Conservation (phyloP, 345 rosid species). For the Citrus hindsii region DNA sequence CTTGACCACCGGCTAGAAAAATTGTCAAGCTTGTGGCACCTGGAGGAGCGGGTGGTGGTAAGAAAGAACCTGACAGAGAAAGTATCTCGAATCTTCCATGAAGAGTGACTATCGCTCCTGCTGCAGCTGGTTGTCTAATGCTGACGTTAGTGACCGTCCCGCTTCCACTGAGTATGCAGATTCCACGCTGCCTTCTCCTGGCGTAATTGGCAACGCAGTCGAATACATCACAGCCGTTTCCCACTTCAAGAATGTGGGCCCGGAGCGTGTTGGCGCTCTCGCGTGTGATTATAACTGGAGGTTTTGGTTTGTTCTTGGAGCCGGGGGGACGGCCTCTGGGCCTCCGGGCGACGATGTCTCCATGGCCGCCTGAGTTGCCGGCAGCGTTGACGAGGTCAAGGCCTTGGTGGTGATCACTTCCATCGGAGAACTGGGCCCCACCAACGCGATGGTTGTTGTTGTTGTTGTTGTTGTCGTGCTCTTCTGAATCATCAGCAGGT, state of each 20-base stretch:
- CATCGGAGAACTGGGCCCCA: slow-evolving; percentile 34
- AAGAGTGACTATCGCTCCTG: slow-evolving; percentile 71
- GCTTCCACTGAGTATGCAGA: slow-evolving; percentile 79
- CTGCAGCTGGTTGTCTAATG: slow-evolving; percentile 83
- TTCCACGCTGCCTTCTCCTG: slow-evolving; percentile 83
- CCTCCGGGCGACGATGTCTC: slow-evolving; percentile 51
- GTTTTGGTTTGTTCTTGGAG: slow-evolving; percentile 88
- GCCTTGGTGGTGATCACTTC: slow-evolving; percentile 34
- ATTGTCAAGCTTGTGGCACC: slow-evolving; percentile 90
- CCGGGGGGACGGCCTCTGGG: slow-evolving; percentile 94
- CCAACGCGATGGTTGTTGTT: slow-evolving; percentile 30
- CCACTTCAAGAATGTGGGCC: slow-evolving; percentile 95
- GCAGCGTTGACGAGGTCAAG: slow-evolving; percentile 44
- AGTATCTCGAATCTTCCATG: slow-evolving; percentile 94
- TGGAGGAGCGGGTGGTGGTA: slow-evolving; percentile 96
- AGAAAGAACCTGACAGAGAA: slow-evolving; percentile 83
- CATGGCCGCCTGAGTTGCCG: slow-evolving; percentile 31
- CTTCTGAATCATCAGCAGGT: slow-evolving; percentile 49
- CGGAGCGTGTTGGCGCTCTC: slow-evolving; percentile 97
- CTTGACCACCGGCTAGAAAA: slow-evolving; percentile 83
- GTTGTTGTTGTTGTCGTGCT: slow-evolving; percentile 24
- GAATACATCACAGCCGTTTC: slow-evolving; percentile 84
- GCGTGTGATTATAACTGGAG: slow-evolving; percentile 87
- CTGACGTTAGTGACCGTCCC: slow-evolving; percentile 92
- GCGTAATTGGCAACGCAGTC: slow-evolving; percentile 90